These are phyloP conservation scores for Pseudocercospora ulei DNA, from an alignment of 2,329 filamentous ascomycete genomes.

Conservation along the genomic window DNA sequence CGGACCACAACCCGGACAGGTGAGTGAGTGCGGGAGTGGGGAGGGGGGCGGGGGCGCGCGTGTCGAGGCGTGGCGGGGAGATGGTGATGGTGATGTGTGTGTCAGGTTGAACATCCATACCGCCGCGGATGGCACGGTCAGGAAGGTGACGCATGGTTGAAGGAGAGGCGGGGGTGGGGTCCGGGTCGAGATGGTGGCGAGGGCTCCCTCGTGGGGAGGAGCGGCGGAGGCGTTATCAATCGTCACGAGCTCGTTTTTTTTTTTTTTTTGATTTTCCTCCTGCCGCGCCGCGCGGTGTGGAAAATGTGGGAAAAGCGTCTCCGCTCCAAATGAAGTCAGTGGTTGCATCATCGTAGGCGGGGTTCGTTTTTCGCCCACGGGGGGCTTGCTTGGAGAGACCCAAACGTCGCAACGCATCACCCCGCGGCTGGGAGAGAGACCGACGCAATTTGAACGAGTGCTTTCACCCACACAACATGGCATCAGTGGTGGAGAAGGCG, in stretches of 20 bases:
- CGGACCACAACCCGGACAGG: slow-evolving; percentile 43
- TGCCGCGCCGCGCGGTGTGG: slow-evolving; percentile 76
- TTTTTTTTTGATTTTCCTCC: no score
- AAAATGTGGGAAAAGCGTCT: no score
- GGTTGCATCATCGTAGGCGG: no score
- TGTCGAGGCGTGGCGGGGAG: neutral
- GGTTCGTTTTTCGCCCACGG: no score
- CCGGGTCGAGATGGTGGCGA: no score
- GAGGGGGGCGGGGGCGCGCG: neutral
- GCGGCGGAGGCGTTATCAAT: slow-evolving; percentile 65
- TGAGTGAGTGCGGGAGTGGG: slow-evolving; percentile 17
- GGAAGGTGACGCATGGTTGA: slow-evolving; percentile 42
- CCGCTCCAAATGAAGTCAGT: no score
- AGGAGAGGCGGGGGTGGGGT: no score
- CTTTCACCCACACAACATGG: slow-evolving; percentile 16
- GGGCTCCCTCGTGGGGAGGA: no score
- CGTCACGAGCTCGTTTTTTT: slow-evolving; percentile 70
- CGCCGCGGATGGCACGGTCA: slow-evolving; percentile 42
- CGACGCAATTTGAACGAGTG: neutral
- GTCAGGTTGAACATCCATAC: slow-evolving; percentile 43
- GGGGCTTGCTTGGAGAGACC: no score
- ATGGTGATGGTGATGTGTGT: neutral
- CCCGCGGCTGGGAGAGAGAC: neutral
- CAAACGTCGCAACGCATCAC: no score
- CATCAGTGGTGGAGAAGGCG: slow-evolving; percentile 28